These are phyloP conservation scores for Chaetothyriales sp. DNA, from an alignment of 2,329 filamentous ascomycete genomes.

Conservation along the genomic window DNA sequence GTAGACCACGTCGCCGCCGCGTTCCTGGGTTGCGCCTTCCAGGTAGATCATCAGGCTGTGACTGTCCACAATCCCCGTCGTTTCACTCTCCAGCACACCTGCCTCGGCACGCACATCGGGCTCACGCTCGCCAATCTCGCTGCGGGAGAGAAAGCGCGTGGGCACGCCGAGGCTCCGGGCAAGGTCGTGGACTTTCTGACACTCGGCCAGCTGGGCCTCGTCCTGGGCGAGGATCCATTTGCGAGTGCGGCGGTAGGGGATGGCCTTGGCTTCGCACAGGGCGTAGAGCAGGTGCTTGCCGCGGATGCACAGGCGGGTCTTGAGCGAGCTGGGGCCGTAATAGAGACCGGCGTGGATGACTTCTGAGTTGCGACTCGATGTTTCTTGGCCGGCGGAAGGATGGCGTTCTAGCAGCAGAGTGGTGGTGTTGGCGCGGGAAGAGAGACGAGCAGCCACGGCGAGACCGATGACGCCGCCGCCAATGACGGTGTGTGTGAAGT, in stretches of 20 bases:
- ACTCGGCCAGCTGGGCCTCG: conserved; percentile 50
- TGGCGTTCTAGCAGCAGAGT: conserved; percentile 76
- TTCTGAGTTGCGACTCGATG: conserved; percentile 81
- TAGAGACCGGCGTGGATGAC: conserved; percentile 92
- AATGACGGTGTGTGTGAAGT: conserved; percentile 55
- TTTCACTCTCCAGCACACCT: conserved; percentile 69
- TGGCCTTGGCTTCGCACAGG: conserved; percentile 52
- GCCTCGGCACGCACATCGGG: conserved; percentile 59
- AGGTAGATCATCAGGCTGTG: conserved; percentile 75
- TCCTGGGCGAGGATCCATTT: conserved; percentile 95
- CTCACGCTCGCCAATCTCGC: conserved; percentile 53
- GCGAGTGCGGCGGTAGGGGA: conserved; percentile 61
- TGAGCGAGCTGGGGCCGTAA: conserved; percentile 63
- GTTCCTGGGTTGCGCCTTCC: conserved; percentile 61
- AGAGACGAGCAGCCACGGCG: conserved; percentile 60
- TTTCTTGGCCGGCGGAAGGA: conserved; percentile 63
- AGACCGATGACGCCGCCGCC: conserved; percentile 66
- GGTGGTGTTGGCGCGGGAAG: conserved; percentile 44
- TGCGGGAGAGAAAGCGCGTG: conserved; percentile 51
- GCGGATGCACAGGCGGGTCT: conserved; percentile 67
- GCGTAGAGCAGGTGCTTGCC: conserved; percentile 67
- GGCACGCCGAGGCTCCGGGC: conserved; percentile 47
- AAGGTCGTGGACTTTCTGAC: conserved; percentile 39
- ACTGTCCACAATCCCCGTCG: conserved; percentile 81
- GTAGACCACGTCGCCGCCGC: conserved; percentile 61